phyloP scores from a whole-genome alignment of 768 basidiomycete species.

The Lactarius sp. region DNA sequence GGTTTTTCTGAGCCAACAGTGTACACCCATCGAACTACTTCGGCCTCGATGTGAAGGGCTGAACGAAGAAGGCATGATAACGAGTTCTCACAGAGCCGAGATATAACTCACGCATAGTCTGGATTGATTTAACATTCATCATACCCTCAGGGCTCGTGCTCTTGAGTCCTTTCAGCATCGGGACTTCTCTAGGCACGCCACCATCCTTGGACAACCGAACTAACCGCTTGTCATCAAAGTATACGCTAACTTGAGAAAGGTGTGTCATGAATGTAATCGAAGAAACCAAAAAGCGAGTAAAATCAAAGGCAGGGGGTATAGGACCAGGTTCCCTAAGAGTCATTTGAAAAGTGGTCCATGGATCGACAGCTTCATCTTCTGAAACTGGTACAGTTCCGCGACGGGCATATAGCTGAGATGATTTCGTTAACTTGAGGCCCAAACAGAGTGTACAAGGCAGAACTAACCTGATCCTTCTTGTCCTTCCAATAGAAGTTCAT shows the following conservation, averaged over 20 bases:
- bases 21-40: conserved; percentile 79
- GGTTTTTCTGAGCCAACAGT: conserved; percentile 58
- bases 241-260: conserved; percentile 71
- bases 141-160: conserved; percentile 50
- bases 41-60: conserved; percentile 76
- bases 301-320: conserved; percentile 79
- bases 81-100: conserved; percentile 11
- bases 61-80: not conserved
- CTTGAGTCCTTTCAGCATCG: conserved; percentile 53
- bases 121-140: conserved; percentile 67
- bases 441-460: not conserved
- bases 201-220: conserved; percentile 59
- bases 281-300: conserved; percentile 84
- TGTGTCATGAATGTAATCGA: conserved; percentile 91
- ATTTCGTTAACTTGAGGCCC: conserved; percentile 1
- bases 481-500: conserved; percentile 98
- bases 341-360: conserved; percentile 92
- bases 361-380: conserved; percentile 33
- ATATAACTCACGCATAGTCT: conserved; percentile 50
- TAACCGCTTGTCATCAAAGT: conserved; percentile 73
- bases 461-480: conserved; percentile 73
- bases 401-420: conserved; percentile 67
- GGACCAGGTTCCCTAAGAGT: conserved; percentile 72
- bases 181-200: conserved; percentile 47
- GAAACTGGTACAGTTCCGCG: conserved; percentile 57